Evolutionary conservation across 768 basidiomycete genomes (phyloP), one percentile per base, ranked within the genome.

Genomic region (Tricholoma bakamatsutake): DNA sequence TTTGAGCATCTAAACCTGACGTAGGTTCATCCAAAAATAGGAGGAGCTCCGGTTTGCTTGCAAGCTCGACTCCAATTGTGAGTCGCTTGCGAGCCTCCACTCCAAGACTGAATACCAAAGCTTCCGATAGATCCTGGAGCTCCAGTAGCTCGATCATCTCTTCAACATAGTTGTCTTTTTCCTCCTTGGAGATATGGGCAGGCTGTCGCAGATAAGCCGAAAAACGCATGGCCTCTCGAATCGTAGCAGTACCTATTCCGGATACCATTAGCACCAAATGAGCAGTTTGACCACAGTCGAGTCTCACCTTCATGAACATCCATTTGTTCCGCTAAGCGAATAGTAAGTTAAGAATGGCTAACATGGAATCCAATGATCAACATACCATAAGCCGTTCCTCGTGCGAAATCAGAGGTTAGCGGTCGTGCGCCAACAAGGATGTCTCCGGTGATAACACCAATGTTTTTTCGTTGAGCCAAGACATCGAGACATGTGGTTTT

Each of bases 1-100:
- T 75, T 61, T 75, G 73, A 5, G 73, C 74, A 59, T 78, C 76
- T 18, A 78, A 64, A 49, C 76, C 76, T 17, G 73, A 74, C 1
- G 76, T 76, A 5, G 74, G 70, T 62, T 80, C 71, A 59, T 83
- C 87, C 57, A 87, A 69, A 76, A 88, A 87, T 17, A 92, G 77
- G 1, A 92, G 73, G 7, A 90, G 75, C 61, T 87, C 83, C 0
- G 90, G 90, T 66, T 93, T 93, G 69, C 88, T 88, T 15, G 92
- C 91, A 7, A 96, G 78, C 67, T 95, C 93, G 53, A 95, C 93
- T 55, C 90, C 93, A 61, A 95, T 95, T 1, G 93, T 94, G 21
- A 93, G 77, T 9, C 92, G 85, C 67, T 95, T 95, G 58, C 90
- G 80, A 7, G 87, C 82, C 61, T 87, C 87, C 21, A 82, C 78